Evolutionary conservation across 2,329 filamentous ascomycete genomes (phyloP), one percentile per base, ranked within the genome.

Genomic region (Chrysosporium queenslandicum): DNA sequence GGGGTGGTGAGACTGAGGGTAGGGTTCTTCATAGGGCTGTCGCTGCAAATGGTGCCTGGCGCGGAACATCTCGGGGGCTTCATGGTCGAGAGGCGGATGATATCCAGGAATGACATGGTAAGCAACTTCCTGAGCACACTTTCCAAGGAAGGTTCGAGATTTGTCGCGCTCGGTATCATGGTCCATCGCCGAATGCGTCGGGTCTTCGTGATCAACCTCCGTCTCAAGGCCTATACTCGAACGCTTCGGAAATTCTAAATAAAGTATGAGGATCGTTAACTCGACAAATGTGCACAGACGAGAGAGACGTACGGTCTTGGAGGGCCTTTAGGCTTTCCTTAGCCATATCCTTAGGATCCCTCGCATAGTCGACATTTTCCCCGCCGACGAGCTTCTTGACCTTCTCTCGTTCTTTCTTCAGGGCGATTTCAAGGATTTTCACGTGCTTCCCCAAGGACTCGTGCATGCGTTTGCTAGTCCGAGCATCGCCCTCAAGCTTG

Each of bases 361-460:
- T 75, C 64, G 54, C 70, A 46, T 60, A 46, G 20, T 60, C 73
- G 16, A 77, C 71, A 58, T 83, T 71, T 50, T 75, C 74, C 36
- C 72, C 75, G 51, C 70, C 71, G n/a, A 66, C 68, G 39, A 72
- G 64, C 57, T 71, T 72, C 64, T 74, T 86, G 56, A 80, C 75
- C 71, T 89, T 85, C 50, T 79, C 78, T 20, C 86, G 78, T 71
- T 95, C 87, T 57, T 87, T 85, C 69, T 86, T 89, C 63, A 96
- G 75, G 57, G 91, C 92, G 61, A 83, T 81, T 72, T 97, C 90
- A 57, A 97, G 77, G 71, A 97, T 87, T 51, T 82, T 77, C 54
- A 97, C 86, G 65, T 96, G 94, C 73, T 89, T 89, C 67, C 87
- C 89, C 51, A 96, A 73, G 30, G 89, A 87, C 69, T 90, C 89